A percentile compares a stretch with the other conserved stretches of the same genome.
Conservation (phyloP, 352 stramenopile genomes). For the Phytophthora pluvialis region DNA sequence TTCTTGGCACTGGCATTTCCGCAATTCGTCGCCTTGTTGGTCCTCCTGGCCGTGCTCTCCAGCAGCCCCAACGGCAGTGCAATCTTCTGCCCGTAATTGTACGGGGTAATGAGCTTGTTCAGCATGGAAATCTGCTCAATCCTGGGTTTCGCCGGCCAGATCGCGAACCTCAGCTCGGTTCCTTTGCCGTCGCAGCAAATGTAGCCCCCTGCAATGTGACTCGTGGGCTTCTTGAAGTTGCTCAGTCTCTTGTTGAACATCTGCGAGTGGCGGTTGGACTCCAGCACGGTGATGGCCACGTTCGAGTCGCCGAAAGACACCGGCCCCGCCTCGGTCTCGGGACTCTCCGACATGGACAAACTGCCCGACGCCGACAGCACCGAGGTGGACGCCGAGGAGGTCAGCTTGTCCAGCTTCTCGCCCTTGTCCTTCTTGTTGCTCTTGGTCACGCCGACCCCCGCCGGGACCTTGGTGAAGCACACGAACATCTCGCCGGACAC, state of each 20-base stretch:
- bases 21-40: constrained; percentile 6
- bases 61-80: constrained; percentile 69
- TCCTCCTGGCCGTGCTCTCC: constrained; percentile 48
- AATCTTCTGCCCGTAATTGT: constrained; percentile 89
- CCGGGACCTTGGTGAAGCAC: constrained; percentile 49
- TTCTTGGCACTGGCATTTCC: constrained; percentile 28
- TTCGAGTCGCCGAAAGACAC: constrained; percentile 77
- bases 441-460: constrained; percentile 25
- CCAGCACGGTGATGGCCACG: constrained; percentile 75
- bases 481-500: constrained; percentile 84
- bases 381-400: constrained; percentile 24
- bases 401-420: constrained; percentile 27
- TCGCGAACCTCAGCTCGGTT: constrained; percentile 66
- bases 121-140: constrained; percentile 87
- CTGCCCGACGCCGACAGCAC: constrained; percentile 28
- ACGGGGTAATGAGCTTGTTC: constrained; percentile 85
- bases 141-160: constrained; percentile 66
- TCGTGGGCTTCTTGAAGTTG: constrained; percentile 90
- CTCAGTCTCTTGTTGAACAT: constrained; percentile 87
- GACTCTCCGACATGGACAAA: constrained; percentile 24
- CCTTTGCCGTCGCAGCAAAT: constrained; percentile 90
- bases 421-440: constrained; percentile 34
- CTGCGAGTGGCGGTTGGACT: constrained; percentile 84
- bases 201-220: constrained; percentile 78
- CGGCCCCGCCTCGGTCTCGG: constrained; percentile 25